These are phyloP conservation scores for Flaveria sonorensis DNA, from an alignment of 129 eudicot species.

Conservation along the genomic window DNA sequence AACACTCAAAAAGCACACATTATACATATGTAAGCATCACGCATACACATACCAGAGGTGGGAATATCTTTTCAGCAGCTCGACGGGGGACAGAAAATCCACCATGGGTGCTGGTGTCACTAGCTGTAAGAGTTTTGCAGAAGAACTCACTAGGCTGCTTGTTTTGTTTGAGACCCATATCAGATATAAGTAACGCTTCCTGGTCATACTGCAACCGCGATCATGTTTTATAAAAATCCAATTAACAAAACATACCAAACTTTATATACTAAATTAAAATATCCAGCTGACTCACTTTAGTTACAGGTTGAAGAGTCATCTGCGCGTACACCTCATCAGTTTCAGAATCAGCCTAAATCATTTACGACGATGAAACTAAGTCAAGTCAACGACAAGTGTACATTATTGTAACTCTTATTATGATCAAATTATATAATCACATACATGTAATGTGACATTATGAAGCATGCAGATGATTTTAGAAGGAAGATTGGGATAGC, in stretches of 20 bases:
- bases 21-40: too few species aligned
- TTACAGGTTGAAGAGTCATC: conserved; percentile 99
- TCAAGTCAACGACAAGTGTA: not conserved
- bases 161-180: conserved; percentile 84
- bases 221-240: too few species aligned
- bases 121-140: conserved; percentile 93
- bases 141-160: conserved; percentile 87
- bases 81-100: conserved; percentile 98
- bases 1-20: not conserved
- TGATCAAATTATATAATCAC: not conserved
- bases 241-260: too few species aligned
- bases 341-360: conserved; percentile 84
- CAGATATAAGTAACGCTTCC: conserved; percentile 85
- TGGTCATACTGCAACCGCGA: conserved; percentile 68
- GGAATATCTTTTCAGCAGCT: conserved; percentile 97
- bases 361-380: not conserved
- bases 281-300: conserved; percentile 50
- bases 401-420: too few species aligned
- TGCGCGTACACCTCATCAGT: conserved; percentile 98
- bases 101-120: conserved; percentile 98
- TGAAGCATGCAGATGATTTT: conserved; percentile 94
- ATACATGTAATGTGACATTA: conserved; percentile 91
- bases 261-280: too few species aligned
- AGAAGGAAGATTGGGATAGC: conserved; percentile 92
- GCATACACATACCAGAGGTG: conserved; percentile 58